Percentiles rank a stretch among this genome's conserved stretches.
phyloP scores from a whole-genome alignment of 495 filamentous ascomycete genomes.

The Bacidia rubella region DNA sequence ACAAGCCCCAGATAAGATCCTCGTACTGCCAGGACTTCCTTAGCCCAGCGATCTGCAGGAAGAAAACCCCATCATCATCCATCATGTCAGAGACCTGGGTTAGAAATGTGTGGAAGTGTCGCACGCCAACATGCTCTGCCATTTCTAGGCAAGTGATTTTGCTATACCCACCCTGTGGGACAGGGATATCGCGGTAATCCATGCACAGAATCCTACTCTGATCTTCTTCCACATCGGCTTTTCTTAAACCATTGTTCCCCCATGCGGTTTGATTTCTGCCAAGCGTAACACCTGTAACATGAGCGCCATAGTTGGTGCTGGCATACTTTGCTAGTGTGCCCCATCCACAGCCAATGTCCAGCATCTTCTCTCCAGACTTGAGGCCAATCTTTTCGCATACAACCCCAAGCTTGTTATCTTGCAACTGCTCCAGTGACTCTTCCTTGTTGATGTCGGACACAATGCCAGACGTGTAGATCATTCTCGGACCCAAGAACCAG shows the following conservation, averaged over 20 bases:
- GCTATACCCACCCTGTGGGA: slow-evolving; percentile 46
- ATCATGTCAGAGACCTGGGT: slow-evolving; percentile 56
- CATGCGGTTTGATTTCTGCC: slow-evolving; percentile 60
- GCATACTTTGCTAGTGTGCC: slow-evolving; percentile 57
- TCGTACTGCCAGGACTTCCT: slow-evolving; percentile 61
- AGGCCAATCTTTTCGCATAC: slow-evolving; percentile 62
- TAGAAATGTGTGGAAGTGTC: slow-evolving; percentile 46
- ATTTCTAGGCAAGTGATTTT: slow-evolving; percentile 67
- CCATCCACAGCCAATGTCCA: slow-evolving; percentile 62
- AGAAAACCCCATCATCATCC: slow-evolving; percentile 58
- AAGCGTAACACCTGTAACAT: slow-evolving; percentile 53
- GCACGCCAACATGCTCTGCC: slow-evolving; percentile 63
- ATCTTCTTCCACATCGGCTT: slow-evolving; percentile 42
- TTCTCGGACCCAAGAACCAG: slow-evolving; percentile 60
- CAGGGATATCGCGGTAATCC: slow-evolving; percentile 56
- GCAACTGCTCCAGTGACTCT: slow-evolving; percentile 52
- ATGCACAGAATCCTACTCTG: slow-evolving; percentile 53
- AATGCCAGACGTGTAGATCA: slow-evolving; percentile 62
- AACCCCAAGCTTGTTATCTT: slow-evolving; percentile 57
- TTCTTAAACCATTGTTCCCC: slow-evolving; percentile 53
- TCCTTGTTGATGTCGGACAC: slow-evolving; percentile 53
- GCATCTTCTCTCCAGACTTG: slow-evolving; percentile 45
- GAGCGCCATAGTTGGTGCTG: slow-evolving; percentile 46
- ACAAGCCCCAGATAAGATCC: slow-evolving; percentile 61
- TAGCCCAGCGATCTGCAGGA: slow-evolving; percentile 57